Base-by-base conservation (phyloP, 2,329 filamentous ascomycete genomes). In the Leptographium galeiforme region DNA sequence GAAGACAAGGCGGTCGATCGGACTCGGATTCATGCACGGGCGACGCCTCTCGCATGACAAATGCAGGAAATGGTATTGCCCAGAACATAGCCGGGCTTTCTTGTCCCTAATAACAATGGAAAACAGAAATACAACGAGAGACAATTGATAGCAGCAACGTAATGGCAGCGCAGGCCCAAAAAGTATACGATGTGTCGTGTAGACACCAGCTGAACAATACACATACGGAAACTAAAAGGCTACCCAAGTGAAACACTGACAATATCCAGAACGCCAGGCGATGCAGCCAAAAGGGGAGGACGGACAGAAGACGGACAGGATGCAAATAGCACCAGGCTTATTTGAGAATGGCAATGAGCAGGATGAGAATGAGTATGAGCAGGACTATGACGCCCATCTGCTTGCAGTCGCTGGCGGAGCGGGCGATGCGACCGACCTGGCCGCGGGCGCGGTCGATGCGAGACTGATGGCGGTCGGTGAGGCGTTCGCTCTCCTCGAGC, bases 401-500 rank as follows among this genome's bases (percentile, higher is more conserved):
- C 79, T 85, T 88, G 67, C 91, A 93, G 64, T 95, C 89, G 61
- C 81, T 81, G 2, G 89, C 89, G 57, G 82, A 83, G 59, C 82
- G 72, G 12, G 85, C 79, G 56, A 97, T 81, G 59, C 76, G 78
- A 43, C 84, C 83, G 57, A 98, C 71, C 60, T 84, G 76, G 59
- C 78, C 79, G 61, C 81, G 78, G 36, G 91, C 93, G 11, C 87
- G 75, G 59, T 89, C 81, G 51, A 98, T 73, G 50, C 87, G 81
- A 32, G 73, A 74, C 66, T 85, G 79, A 69, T 97, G 90, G 55
- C 90, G 74, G 66, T 95, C 89, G 8, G 90, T 86, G 19, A 84
- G 78, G 46, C 78, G 78, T 64, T 97, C 93, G 46, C 94, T 82
- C 62, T 95, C 91, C 66, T 96, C 91, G 34, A 98, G 74, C 74